phyloP scores from a whole-genome alignment of 148 eudicot species.

The Rhododendron vialii region DNA sequence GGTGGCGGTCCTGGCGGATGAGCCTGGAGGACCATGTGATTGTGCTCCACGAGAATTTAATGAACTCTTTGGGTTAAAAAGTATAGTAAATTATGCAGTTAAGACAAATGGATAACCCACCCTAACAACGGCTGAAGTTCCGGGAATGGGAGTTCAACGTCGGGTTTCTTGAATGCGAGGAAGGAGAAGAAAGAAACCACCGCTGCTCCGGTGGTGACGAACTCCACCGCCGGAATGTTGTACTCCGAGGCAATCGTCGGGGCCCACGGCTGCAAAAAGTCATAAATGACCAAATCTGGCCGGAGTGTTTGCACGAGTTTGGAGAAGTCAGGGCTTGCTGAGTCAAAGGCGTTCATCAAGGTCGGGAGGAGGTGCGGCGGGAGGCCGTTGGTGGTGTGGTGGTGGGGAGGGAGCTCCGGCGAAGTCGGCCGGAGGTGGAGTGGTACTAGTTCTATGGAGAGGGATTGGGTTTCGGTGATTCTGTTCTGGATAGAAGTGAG shows the following conservation, averaged over 20 bases:
- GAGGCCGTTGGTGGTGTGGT: slow-evolving; percentile 33
- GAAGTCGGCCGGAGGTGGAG: neutral
- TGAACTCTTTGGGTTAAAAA: too few species aligned
- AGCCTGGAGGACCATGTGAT: too few species aligned
- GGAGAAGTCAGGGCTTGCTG: slow-evolving; percentile 2
- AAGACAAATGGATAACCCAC: too few species aligned
- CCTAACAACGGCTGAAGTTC: neutral
- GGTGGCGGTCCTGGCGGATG: too few species aligned
- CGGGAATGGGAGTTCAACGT: slow-evolving; percentile 9
- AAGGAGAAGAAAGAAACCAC: neutral
- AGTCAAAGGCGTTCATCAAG: slow-evolving; percentile 13
- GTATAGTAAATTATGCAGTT: too few species aligned
- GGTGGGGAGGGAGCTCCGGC: slow-evolving; percentile 12
- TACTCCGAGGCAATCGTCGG: neutral
- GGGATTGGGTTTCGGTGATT: neutral
- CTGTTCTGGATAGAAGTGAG: neutral
- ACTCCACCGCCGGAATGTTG: slow-evolving; percentile 19
- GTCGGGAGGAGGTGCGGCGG: slow-evolving; percentile 22
- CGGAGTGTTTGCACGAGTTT: neutral
- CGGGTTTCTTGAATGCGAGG: neutral
- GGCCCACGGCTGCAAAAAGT: slow-evolving; percentile 25
- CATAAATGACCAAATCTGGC: slow-evolving; percentile 26
- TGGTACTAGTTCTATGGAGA: neutral
- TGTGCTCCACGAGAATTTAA: too few species aligned
- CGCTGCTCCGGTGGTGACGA: slow-evolving; percentile 13